Evolutionary conservation across 2,329 filamentous ascomycete species (phyloP).

Genomic region (Apiospora rasikravindrae): DNA sequence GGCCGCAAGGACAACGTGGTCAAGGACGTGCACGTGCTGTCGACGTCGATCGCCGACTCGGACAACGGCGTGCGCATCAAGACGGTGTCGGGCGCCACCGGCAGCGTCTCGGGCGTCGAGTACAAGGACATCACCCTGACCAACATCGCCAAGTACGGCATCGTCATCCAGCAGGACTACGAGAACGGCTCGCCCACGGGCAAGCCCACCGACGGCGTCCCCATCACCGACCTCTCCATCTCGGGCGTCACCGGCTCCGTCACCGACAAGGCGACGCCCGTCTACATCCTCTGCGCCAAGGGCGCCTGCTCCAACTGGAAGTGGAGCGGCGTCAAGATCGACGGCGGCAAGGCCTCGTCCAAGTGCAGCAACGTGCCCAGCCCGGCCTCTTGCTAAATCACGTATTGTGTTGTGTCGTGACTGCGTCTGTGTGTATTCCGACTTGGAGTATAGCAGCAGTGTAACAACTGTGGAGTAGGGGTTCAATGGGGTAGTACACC

Average conservation of each 20-base stretch:
- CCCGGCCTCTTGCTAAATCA: slow-evolving; percentile 31
- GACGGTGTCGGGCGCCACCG: slow-evolving; percentile 56
- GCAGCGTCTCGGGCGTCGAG: slow-evolving; percentile 56
- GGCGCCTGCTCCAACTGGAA: slow-evolving; percentile 44
- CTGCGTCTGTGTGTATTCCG: neutral
- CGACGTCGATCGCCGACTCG: slow-evolving; percentile 54
- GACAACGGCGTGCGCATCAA: slow-evolving; percentile 65
- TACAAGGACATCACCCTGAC: slow-evolving; percentile 58
- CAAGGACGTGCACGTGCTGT: slow-evolving; percentile 54
- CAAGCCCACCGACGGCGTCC: slow-evolving; percentile 51
- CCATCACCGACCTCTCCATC: slow-evolving; percentile 50
- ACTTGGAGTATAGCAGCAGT: neutral
- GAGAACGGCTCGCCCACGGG: slow-evolving; percentile 44
- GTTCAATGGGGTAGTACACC: neutral
- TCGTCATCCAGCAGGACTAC: slow-evolving; percentile 58
- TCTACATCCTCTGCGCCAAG: slow-evolving; percentile 46
- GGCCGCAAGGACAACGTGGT: slow-evolving; percentile 61
- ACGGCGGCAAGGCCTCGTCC: slow-evolving; percentile 51
- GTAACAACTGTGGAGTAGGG: too few species aligned
- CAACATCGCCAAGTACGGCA: slow-evolving; percentile 57
- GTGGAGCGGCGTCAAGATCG: slow-evolving; percentile 42
- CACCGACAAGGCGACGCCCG: slow-evolving; percentile 31
- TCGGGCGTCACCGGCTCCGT: slow-evolving; percentile 47
- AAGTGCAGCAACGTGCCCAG: slow-evolving; percentile 61
- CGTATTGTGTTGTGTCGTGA: neutral